Conservation (phyloP, 768 basidiomycete species). For the Rubroboletus pulcherrimus region DNA sequence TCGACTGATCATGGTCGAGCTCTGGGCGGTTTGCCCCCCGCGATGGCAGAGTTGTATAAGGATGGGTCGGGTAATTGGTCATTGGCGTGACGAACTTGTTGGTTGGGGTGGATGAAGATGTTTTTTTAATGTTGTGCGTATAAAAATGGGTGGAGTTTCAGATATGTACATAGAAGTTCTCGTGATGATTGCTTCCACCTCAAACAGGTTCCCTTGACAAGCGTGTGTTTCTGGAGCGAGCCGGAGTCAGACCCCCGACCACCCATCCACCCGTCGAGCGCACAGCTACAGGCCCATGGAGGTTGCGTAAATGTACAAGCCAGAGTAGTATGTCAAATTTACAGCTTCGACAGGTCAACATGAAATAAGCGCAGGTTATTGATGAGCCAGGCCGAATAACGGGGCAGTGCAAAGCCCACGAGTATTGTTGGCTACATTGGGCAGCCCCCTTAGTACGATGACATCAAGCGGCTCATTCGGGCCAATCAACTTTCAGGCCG, state of each 20-base stretch:
- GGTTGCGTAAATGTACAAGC: slow-evolving; percentile 13
- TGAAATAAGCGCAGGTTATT: neutral
- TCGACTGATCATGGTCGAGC: slow-evolving; percentile 28
- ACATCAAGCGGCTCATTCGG: neutral
- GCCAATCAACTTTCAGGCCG: neutral
- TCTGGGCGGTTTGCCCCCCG: slow-evolving; percentile 14
- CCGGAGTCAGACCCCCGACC: slow-evolving; percentile 22
- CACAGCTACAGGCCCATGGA: neutral
- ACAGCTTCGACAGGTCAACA: neutral
- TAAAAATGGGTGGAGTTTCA: slow-evolving; percentile 27
- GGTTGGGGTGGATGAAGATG: slow-evolving; percentile 5
- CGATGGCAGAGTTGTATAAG: slow-evolving; percentile 23
- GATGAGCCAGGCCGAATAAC: neutral
- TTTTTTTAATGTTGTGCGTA: slow-evolving; percentile 14
- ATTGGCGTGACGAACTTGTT: slow-evolving; percentile 11
- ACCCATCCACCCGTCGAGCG: slow-evolving; percentile 1
- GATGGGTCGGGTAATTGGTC: slow-evolving; percentile 29
- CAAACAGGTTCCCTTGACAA: slow-evolving; percentile 20
- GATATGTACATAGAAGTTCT: slow-evolving; percentile 9
- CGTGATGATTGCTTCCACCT: slow-evolving; percentile 19
- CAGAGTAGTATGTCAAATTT: slow-evolving; percentile 2
- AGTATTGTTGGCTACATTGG: neutral
- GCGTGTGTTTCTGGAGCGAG: slow-evolving; percentile 10
- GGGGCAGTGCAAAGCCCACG: neutral
- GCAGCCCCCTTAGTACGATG: neutral